These are phyloP conservation scores for Sclerotinia subarctica DNA, from an alignment of 2,329 filamentous ascomycete genomes.

Conservation along the genomic window DNA sequence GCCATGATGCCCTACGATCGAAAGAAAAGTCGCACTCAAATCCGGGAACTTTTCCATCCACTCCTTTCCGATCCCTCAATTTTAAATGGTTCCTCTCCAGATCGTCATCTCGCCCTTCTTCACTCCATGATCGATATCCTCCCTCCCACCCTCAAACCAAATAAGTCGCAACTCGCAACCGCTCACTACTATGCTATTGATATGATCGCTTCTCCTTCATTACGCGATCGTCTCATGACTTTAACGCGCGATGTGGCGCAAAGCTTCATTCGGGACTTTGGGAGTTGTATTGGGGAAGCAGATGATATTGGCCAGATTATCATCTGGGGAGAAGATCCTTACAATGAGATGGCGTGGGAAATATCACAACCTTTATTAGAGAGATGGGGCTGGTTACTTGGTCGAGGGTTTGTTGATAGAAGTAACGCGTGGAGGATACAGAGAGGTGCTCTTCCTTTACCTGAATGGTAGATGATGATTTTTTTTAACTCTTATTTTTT, in stretches of 20 bases:
- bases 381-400: slow-evolving; percentile 43
- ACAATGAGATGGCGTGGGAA: slow-evolving; percentile 45
- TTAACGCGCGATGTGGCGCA: slow-evolving; percentile 40
- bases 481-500: neutral
- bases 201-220: slow-evolving; percentile 42
- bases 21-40: slow-evolving; percentile 38
- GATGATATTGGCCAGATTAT: slow-evolving; percentile 42
- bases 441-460: slow-evolving; percentile 39
- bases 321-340: slow-evolving; percentile 45
- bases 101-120: slow-evolving; percentile 39
- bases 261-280: slow-evolving; percentile 41
- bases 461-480: slow-evolving; percentile 35
- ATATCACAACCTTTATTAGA: slow-evolving; percentile 42
- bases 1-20: slow-evolving; percentile 39
- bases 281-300: slow-evolving; percentile 39
- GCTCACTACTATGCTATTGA: slow-evolving; percentile 45
- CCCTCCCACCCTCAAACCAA: slow-evolving; percentile 40
- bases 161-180: slow-evolving; percentile 41
- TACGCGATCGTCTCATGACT: slow-evolving; percentile 42
- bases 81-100: slow-evolving; percentile 35
- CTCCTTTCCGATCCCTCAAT: slow-evolving; percentile 39
- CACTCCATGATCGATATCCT: slow-evolving; percentile 37
- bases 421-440: slow-evolving; percentile 45
- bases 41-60: slow-evolving; percentile 40
- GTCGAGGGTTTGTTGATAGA: slow-evolving; percentile 41